Evolutionary conservation across 805 yeast species (phyloP).

Genomic region (Diddensiella santjacobensis): DNA sequence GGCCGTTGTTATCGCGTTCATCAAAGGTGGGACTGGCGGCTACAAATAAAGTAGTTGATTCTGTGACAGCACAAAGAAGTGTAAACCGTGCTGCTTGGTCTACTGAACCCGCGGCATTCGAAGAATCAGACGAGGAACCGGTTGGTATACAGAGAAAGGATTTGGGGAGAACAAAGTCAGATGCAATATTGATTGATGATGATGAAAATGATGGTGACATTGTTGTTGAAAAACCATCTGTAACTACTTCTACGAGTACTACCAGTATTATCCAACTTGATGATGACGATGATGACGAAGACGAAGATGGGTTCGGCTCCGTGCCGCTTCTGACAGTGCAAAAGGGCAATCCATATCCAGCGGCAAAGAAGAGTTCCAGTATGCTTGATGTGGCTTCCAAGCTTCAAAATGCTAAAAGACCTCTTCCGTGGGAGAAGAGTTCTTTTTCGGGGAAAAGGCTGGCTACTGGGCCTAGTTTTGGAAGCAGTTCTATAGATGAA

Average conservation of each 20-base stretch:
- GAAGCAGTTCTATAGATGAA: background rate
- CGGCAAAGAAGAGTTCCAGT: too few species aligned
- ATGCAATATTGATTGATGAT: background rate
- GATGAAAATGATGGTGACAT: background rate
- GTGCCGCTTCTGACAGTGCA: background rate
- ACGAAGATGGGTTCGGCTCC: background rate
- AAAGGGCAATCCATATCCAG: too few species aligned
- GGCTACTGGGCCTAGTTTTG: background rate
- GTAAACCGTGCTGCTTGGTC: background rate
- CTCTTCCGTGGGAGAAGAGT: background rate
- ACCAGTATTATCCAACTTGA: too few species aligned
- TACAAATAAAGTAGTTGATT: background rate
- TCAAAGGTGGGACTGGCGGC: background rate
- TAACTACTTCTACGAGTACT: too few species aligned
- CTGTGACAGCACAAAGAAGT: background rate
- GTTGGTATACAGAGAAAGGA: too few species aligned
- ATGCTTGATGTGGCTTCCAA: too few species aligned
- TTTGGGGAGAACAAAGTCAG: background rate
- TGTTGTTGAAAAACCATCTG: too few species aligned
- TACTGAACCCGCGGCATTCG: background rate
- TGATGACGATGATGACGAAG: background rate
- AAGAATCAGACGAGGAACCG: background rate
- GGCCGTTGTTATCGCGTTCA: background rate
- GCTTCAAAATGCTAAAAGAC: too few species aligned
- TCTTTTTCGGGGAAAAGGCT: background rate